Evolutionary conservation across 2,329 filamentous ascomycete species (phyloP), one percentile per base, ranked within the genome.

Genomic region (Fusarium multiceps): DNA sequence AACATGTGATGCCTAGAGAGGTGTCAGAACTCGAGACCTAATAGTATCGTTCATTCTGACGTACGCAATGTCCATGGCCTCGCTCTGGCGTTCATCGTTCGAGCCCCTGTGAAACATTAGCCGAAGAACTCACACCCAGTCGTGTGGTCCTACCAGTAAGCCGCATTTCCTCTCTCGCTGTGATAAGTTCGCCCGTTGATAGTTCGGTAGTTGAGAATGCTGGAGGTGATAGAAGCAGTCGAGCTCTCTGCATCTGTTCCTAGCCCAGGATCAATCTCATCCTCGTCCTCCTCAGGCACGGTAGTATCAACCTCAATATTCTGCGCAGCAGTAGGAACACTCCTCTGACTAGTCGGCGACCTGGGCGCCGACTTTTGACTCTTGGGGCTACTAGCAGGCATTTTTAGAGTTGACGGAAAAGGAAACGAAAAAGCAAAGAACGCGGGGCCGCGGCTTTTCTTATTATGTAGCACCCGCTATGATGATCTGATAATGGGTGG

Each of bases 11-110:
- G 61, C 1, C 61, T 64, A 12, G 12, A 6, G 3, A 14, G 3
- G 7, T 28, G 4, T 63, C 18, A 63, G 42, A 23, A 27, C 27
- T 14, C 7, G 6, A 25, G 7, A 14, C 11, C 25, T 13, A 9
- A 12, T 12, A 13, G 18, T 14, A 28, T 3, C 7, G 6, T 28
- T n/a, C 4, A 14, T 18, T 18, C 10, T 18, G 25, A 14, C 61
- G 16, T 18, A 64, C 61, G 61, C 59, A 20, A 64, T 64, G 4
- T 64, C 61, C 61, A 64, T 64, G 0, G 59, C 59, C 28, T 64
- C 51, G 23, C 51, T 64, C 6, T 64, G 61, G 3, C 59, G 59
- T n/a, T 64, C 61, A 18, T 64, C 59, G 23, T 64, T 64, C 1
- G 61, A 64, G 4, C 61, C 59, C 59, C 61, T 64, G 6, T 2